Conservation (phyloP, 345 rosid species). For the Chamaenerion angustifolium region DNA sequence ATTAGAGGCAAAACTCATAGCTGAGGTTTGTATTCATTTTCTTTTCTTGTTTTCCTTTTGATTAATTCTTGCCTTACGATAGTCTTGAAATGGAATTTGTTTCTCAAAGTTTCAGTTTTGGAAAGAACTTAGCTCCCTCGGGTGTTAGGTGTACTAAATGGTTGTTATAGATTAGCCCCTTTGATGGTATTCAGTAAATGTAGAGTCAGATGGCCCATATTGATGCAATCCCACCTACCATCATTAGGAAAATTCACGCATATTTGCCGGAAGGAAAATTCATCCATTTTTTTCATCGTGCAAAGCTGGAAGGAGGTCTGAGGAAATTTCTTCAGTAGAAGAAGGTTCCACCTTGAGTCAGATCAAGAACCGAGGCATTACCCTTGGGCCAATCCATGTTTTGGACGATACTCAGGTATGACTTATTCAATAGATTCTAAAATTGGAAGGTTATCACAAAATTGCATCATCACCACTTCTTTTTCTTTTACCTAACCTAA, state of each 20-base stretch:
- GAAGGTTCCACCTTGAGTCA: conserved; percentile 11
- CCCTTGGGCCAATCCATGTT: conserved; percentile 75
- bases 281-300: conserved; percentile 73
- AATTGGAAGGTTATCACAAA: no score
- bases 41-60: no score
- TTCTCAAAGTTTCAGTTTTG: neutral
- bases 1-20: conserved; percentile 60
- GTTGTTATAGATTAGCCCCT: neutral
- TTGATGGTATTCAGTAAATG: neutral
- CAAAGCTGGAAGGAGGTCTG: conserved; percentile 36
- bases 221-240: neutral
- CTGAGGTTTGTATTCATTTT: conserved; percentile 29
- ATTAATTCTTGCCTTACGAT: neutral
- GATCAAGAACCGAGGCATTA: conserved; percentile 17
- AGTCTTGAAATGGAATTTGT: neutral
- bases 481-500: no score
- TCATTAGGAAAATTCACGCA: conserved; percentile 60
- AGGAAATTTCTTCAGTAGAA: conserved; percentile 25
- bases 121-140: neutral
- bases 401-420: conserved; percentile 60
- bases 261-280: conserved; percentile 57
- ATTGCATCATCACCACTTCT: no score
- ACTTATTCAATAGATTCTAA: neutral
- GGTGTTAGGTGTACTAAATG: neutral
- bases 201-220: neutral